Base-by-base conservation (phyloP, 2,329 filamentous ascomycete genomes). In the Phyllosticta citrichinensis region DNA sequence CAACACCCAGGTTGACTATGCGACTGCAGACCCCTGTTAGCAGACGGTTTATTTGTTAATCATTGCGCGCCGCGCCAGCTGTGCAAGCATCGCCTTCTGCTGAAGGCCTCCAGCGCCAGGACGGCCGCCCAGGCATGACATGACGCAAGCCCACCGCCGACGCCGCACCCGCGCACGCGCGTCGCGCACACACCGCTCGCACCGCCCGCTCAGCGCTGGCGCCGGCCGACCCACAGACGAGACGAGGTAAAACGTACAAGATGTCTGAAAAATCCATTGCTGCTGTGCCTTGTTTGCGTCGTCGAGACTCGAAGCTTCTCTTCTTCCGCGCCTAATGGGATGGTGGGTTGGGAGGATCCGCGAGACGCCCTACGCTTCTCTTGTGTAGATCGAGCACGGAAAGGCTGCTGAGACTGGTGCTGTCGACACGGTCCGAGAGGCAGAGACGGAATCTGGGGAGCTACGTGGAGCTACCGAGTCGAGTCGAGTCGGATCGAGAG, bases 221-320 rank as follows among this genome's bases (percentile, higher is more conserved):
- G 20, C 30, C 22, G 56, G 47, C 50, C 50, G 24, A 8, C 3
- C 5, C 8, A 14, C 33, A 27, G 10, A 12, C 3, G 40, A 33
- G 24, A 0, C 10, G 35, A 33, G 33, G 20, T 6, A 58, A 56
- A 65, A 82, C 89, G 79, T 82, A 95, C 91, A 96, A 95, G 74
- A 86, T 87, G 77, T 96, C 91, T 65, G 90, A 93, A 80, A 91
- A 89, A 77, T 96, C 91, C 91, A 96, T 96, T 75, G 59, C 72
- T 69, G 27, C 24, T 12, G 10, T n/a, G 24, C 50, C 73, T 60
- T 20, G 68, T 68, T 59, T 65, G 62, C 51, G 58, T 50, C 14
- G 74, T 68, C 10, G 68, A 69, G 17, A 74, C 73, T 58, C 73
- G 64, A 14, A 69, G 69, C 62, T 71, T 72, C 12, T 74, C 65